phyloP scores from a whole-genome alignment of 768 basidiomycete genomes.

The Mycena belliarum region DNA sequence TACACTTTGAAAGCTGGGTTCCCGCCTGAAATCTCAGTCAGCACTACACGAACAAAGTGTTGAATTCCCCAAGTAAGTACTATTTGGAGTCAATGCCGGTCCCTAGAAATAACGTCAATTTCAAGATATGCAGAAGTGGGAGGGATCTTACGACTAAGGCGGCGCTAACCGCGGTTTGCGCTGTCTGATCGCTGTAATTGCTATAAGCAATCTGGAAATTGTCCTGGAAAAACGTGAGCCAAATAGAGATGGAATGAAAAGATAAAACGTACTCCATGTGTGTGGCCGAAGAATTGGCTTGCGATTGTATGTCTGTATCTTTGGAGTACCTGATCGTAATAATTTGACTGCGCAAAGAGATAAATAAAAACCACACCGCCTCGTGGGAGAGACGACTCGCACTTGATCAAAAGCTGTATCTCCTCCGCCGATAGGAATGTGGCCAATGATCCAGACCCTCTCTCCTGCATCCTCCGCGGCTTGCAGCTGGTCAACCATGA shows the following conservation, averaged over 20 bases:
- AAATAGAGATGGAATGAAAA: background rate
- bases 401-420: conserved; percentile 24
- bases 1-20: conserved; percentile 43
- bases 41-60: background rate
- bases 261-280: conserved; percentile 27
- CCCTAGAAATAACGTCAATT: background rate
- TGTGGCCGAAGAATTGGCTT: conserved; percentile 44
- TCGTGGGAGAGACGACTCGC: background rate
- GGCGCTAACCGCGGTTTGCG: conserved; percentile 31
- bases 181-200: conserved; percentile 34
- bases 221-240: conserved; percentile 25
- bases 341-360: conserved; percentile 32
- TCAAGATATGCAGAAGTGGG: background rate
- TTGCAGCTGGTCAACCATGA: conserved; percentile 38
- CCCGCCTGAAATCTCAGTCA: conserved; percentile 26
- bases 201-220: conserved; percentile 42
- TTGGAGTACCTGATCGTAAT: conserved; percentile 42
- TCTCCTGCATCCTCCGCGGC: conserved; percentile 37
- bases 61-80: conserved; percentile 24
- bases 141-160: conserved; percentile 25
- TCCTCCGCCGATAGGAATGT: conserved; percentile 34
- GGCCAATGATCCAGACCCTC: conserved; percentile 41
- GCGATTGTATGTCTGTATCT: conserved; percentile 41
- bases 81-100: conserved; percentile 42
- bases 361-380: background rate